A percentile compares a stretch with the other conserved stretches of the same genome.
These are phyloP conservation scores for Gossypium raimondii DNA, from an alignment of 345 rosid genomes.

Conservation along the genomic window DNA sequence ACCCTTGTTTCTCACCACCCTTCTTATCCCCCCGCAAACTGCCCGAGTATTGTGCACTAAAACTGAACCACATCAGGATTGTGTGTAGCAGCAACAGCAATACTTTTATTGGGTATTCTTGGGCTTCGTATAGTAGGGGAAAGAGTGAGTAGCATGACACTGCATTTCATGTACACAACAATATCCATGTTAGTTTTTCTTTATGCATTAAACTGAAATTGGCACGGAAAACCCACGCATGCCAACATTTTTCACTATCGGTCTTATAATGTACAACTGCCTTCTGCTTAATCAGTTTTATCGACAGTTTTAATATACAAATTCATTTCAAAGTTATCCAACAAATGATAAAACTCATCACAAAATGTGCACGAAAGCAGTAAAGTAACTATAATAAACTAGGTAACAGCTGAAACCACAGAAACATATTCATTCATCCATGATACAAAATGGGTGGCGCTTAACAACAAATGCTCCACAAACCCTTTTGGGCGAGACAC, in stretches of 20 bases:
- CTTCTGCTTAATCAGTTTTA: neutral
- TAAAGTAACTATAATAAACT: neutral
- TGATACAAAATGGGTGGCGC: neutral
- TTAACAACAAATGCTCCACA: neutral
- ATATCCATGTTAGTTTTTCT: conserved; percentile 9
- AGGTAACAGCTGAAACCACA: neutral
- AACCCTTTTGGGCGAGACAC: neutral
- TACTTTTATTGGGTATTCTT: conserved; percentile 84
- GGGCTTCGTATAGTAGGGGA: conserved; percentile 74
- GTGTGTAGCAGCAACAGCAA: conserved; percentile 55
- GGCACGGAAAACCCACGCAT: neutral
- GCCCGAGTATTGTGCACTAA: conserved; percentile 34
- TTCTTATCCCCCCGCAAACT: conserved; percentile 17
- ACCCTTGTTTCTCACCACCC: conserved; percentile 28
- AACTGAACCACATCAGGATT: conserved; percentile 48
- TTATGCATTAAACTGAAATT: neutral
- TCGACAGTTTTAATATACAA: neutral
- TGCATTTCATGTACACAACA: conserved; percentile 32
- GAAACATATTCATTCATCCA: conserved; percentile 4
- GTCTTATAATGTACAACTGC: neutral
- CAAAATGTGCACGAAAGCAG: neutral
- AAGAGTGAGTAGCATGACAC: conserved; percentile 80
- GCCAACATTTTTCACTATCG: neutral
- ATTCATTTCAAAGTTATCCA: neutral
- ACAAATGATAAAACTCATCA: neutral